Base-by-base conservation (phyloP, 495 filamentous ascomycete species). In the Hyaloscypha hepaticicola region DNA sequence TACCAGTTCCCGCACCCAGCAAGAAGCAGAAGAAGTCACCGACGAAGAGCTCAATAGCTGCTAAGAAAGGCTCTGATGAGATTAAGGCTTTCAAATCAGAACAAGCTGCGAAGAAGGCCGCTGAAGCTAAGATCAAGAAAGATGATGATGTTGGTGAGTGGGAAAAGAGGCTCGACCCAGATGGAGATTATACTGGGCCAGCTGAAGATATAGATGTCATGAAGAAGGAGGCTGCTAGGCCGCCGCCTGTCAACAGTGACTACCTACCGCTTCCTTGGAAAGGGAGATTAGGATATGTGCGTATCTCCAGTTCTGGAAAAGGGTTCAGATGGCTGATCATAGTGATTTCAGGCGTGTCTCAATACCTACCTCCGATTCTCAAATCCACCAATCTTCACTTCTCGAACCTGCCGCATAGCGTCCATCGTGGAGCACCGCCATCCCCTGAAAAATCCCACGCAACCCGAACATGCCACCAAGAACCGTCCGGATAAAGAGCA, bases 201-300 rank as follows among this genome's bases (percentile, higher is more conserved):
- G 73, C 71, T 27, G 77, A 78, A 58, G 70, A 74, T 67, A 52
- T 67, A 19, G 65, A 66, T 67, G 53, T 66, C 29, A 34, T 65
- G 60, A 66, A 68, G 55, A 59, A 34, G 26, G 64, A 69, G 60
- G 61, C 69, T 49, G 65, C 26, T 9, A 53, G 69, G 31, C 60
- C 89, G 11, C 91, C 91, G 26, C 86, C 92, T 3, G 88, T 96
- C 26, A 89, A 97, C 72, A 96, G 91, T 72, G 85, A 84, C 68
- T 92, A 92, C 72, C 80, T 97, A 19, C 95, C 94, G 3, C 76
- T 97, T 19, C 94, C 92, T 0, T 97, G 94, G 94, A 95, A 92
- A 79, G 95, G 94, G 1, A 82, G 94, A 41, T 75, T 97, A 63
- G 93, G 94, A 52, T 97, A 95, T 82, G 93, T 95, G 72, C 80